Evolutionary conservation across 2,329 filamentous ascomycete genomes (phyloP), one percentile per base, ranked within the genome.

Genomic region (Setomelanomma holmii): DNA sequence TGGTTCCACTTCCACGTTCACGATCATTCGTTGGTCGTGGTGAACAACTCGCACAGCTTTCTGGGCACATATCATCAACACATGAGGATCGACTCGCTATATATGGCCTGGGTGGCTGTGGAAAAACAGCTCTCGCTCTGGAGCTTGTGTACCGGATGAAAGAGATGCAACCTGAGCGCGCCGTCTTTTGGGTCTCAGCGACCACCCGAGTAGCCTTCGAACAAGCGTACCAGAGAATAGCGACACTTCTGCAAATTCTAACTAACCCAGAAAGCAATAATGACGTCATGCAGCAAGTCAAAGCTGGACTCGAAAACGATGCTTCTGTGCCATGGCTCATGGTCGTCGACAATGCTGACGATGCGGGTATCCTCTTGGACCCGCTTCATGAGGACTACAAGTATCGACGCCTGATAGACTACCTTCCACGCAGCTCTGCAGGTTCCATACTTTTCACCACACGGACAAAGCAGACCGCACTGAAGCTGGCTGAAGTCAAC

Each of bases 281-380:
- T 0, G 72, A 80, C 48, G 45, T 76, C 1, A 77, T 71, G 35
- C 20, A 30, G 10, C 64, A 78, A 1, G 72, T 81, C 4, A 75
- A 75, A 33, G 38, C 34, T 4, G 59, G 56, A 10, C 53, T 81
- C 1, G 72, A 66, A 30, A 45, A 54, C 4, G 58, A 65, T n/a
- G 50, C 30, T 17, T n/a, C 51, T 40, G 1, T 64, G 1, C 51
- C 53, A 1, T 81, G 77, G 79, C 62, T 81, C 1, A 49, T 81
- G 35, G 63, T 82, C 34, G 44, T 81, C n/a, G 78, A 82, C 47
- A 81, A 79, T 43, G 76, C 75, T 11, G 76, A 81, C 47, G 75
- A 81, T 49, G 41, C 42, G 4, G 50, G 70, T 1, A 49, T 78
- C 2, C 47, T 76, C 0, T 64, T 69, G 34, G 57, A 56, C 17